A percentile compares a stretch with the other conserved stretches of the same genome.
phyloP scores from a whole-genome alignment of 1,284 basidiomycete species.

The Ceratobasidium sp. region DNA sequence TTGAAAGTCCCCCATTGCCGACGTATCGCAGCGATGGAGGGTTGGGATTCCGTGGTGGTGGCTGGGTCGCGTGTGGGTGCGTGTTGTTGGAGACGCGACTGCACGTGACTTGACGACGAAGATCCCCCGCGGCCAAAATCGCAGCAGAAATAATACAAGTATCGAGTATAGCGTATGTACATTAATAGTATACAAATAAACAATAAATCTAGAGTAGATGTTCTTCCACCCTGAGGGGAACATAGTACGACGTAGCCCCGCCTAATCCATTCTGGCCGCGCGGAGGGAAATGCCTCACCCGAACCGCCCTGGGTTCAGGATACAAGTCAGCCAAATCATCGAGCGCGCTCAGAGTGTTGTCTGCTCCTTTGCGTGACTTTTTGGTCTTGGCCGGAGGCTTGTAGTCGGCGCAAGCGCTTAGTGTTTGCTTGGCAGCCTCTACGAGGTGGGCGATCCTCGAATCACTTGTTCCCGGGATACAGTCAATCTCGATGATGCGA shows the following conservation, averaged over 20 bases:
- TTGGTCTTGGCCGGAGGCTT: neutral
- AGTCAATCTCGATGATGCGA: conserved; percentile 25
- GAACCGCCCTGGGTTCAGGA: neutral
- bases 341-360: neutral
- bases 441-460: neutral
- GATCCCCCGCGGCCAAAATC: too few relatives aligned
- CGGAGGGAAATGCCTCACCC: conserved; percentile 11
- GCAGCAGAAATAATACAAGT: too few relatives aligned
- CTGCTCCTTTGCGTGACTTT: neutral
- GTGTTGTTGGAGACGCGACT: conserved; percentile 35
- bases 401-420: neutral
- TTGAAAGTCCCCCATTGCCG: conserved; percentile 63
- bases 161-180: too few relatives aligned
- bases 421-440: neutral
- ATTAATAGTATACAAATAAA: too few relatives aligned
- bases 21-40: neutral
- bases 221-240: conserved; percentile 3
- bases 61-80: neutral
- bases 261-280: neutral
- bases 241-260: neutral
- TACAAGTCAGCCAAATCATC: neutral
- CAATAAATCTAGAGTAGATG: neutral
- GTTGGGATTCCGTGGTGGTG: neutral
- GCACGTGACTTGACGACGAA: conserved; percentile 37
- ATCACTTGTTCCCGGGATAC: neutral